Evolutionary conservation across 805 yeast genomes (phyloP), one percentile per base, ranked within the genome.

Genomic region (Saccharomycopsis malanga): DNA sequence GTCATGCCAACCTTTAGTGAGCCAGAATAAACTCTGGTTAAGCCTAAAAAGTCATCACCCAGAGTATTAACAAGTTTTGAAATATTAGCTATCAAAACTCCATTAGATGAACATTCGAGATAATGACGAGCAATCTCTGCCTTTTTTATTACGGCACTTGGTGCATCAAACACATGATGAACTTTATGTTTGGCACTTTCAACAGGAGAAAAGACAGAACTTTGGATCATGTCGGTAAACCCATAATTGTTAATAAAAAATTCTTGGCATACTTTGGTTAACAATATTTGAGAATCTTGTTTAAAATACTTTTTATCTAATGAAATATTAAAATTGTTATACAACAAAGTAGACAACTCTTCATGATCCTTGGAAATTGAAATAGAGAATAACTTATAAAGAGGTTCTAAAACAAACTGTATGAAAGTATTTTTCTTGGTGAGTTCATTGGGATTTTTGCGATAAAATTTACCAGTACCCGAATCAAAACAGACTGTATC

Each of bases 381-480:
- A 42, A 76, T 71, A 0, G 87, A 70, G 32, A 81, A 64, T 6
- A 89, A 59, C 59, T 91, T 89, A 65, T 88, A 91, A 10, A 91
- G 57, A 2, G 98, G 98, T 22, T 77, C 78, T 6, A 88, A 64
- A 5, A 93, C 71, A 55, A 87, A 83, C 39, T 71, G 67, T 4
- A 74, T 72, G 61, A 91, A 84, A 1, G 87, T 60, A 50, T 49
- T 50, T 51, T 59, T 12, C 52, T 40, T 0, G 61, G 58, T 24
- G 59, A 40, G 38, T 46, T 45, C 63, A 65, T 41, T 53, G 4
- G 43, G 17, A 56, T 30, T 25, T 34, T 42, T 46, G 0, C 60
- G 60, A 0, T 71, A 58, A 54, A 87, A 81, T 45, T 65, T 71
- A 7, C 75, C 70, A 1, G 65, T 54, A 0, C 52, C 46, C 1